A percentile compares a stretch with the other conserved stretches of the same genome.
Evolutionary conservation across 2,329 filamentous ascomycete genomes (phyloP).

Genomic region (Hypomyces perniciosus): DNA sequence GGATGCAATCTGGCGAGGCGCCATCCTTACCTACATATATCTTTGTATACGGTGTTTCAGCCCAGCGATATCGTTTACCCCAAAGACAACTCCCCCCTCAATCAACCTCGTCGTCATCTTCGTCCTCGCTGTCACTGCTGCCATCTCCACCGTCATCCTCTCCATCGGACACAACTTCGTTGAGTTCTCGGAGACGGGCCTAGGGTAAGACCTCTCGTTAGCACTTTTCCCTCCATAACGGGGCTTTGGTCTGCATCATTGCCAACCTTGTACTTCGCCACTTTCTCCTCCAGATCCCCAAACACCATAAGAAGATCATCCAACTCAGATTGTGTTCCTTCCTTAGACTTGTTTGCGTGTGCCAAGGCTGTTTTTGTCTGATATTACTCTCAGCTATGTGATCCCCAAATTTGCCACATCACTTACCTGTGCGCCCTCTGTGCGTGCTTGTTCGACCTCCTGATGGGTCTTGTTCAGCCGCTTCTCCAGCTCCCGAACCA

Average conservation of each 20-base stretch:
- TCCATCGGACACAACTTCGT: slow-evolving; percentile 68
- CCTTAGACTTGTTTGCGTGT: slow-evolving; percentile 54
- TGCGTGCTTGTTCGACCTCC: slow-evolving; percentile 17
- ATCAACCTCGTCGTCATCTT: background rate
- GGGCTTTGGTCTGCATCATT: background rate
- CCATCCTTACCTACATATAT: background rate
- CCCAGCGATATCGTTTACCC: no score
- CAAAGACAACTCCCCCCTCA: no score
- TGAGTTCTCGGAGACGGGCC: slow-evolving; percentile 58
- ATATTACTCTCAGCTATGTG: background rate
- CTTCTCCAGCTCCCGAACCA: slow-evolving; percentile 21
- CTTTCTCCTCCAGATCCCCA: slow-evolving; percentile 72
- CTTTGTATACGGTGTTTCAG: background rate
- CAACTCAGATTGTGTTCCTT: slow-evolving; percentile 63
- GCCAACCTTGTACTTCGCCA: slow-evolving; percentile 65
- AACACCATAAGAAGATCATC: slow-evolving; percentile 80
- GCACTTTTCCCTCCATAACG: background rate
- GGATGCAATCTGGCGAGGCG: slow-evolving; percentile 1
- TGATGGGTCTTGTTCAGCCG: slow-evolving; percentile 19
- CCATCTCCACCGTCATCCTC: slow-evolving; percentile 61
- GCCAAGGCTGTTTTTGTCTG: slow-evolving; percentile 28
- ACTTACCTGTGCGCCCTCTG: slow-evolving; percentile 23
- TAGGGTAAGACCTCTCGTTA: slow-evolving; percentile 21
- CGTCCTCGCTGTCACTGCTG: slow-evolving; percentile 36
- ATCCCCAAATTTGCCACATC: background rate